phyloP scores from a whole-genome alignment of 495 filamentous ascomycete species.

The Platismatia glauca region DNA sequence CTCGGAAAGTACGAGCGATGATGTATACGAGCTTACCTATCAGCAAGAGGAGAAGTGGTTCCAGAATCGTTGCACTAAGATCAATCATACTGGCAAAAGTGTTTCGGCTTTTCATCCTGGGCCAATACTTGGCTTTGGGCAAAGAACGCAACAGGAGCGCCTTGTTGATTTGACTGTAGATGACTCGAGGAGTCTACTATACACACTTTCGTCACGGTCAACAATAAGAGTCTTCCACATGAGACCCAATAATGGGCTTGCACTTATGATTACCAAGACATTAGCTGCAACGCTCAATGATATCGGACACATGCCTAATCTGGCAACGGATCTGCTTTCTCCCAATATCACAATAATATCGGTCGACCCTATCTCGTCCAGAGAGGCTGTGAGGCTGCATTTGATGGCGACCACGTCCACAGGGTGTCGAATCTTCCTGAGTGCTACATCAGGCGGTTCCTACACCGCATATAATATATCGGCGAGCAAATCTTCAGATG shows the following conservation, averaged over 20 bases:
- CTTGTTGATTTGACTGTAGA: conserved; percentile 75
- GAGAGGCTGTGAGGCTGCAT: conserved; percentile 74
- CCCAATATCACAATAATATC: conserved; percentile 63
- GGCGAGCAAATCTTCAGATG: conserved; percentile 43
- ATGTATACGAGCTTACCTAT: conserved; percentile 89
- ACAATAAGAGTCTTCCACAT: conserved; percentile 83
- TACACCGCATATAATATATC: conserved; percentile 43
- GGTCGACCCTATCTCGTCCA: conserved; percentile 70
- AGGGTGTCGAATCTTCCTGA: conserved; percentile 85
- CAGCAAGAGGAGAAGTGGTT: conserved; percentile 98
- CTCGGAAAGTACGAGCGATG: conserved; percentile 64
- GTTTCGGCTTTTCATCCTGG: conserved; percentile 59
- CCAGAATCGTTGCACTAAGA: conserved; percentile 63
- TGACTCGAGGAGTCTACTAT: conserved; percentile 77
- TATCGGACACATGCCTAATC: conserved; percentile 71
- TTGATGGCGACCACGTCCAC: conserved; percentile 85
- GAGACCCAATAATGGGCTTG: conserved; percentile 43
- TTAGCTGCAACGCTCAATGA: conserved; percentile 48
- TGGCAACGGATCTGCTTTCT: conserved; percentile 56
- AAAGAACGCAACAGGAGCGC: conserved; percentile 44
- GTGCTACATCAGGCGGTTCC: conserved; percentile 70
- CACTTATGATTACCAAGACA: conserved; percentile 48
- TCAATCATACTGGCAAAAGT: conserved; percentile 77
- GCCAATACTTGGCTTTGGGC: conserved; percentile 36
- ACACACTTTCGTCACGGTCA: conserved; percentile 77